phyloP scores from a whole-genome alignment of 805 yeast species.

The Lipomyces kockii region DNA sequence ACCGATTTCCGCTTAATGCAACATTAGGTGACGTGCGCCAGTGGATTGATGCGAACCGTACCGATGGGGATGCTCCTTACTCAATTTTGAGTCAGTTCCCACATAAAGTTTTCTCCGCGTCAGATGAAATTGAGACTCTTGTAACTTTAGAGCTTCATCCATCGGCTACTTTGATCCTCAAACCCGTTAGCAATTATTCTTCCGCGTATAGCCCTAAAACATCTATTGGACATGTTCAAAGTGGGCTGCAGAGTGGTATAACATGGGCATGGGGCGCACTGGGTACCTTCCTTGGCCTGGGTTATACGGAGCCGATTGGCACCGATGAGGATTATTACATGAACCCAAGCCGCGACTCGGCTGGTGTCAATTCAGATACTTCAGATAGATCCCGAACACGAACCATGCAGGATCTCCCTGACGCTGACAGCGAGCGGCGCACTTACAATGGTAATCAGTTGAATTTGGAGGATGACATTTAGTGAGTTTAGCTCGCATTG shows the following conservation, averaged over 20 bases:
- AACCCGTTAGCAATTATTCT: constrained; percentile 55
- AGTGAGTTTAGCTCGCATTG: not conserved
- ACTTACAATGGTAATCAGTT: constrained; percentile 65
- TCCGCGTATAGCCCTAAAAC: constrained; percentile 41
- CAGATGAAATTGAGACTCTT: constrained; percentile 63
- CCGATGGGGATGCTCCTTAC: constrained; percentile 55
- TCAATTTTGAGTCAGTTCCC: constrained; percentile 61
- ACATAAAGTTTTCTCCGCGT: constrained; percentile 62
- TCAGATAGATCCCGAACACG: constrained; percentile 20
- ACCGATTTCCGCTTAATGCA: constrained; percentile 53
- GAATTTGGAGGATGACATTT: constrained; percentile 56
- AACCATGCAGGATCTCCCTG: constrained; percentile 36
- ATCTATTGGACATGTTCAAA: constrained; percentile 30
- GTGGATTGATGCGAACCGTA: constrained; percentile 61
- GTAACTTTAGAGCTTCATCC: constrained; percentile 64
- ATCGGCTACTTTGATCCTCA: constrained; percentile 73
- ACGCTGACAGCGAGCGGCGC: constrained; percentile 48
- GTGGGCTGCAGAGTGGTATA: constrained; percentile 34
- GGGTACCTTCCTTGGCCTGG: constrained; percentile 42
- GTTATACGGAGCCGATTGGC: constrained; percentile 15
- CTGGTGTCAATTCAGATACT: not conserved
- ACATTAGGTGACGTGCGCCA: constrained; percentile 62
- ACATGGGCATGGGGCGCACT: constrained; percentile 38
- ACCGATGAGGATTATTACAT: constrained; percentile 7
- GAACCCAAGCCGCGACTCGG: constrained; percentile 11